Evolutionary conservation across 2,329 filamentous ascomycete genomes (phyloP).

Genomic region (Trichoderma atrobrunneum): DNA sequence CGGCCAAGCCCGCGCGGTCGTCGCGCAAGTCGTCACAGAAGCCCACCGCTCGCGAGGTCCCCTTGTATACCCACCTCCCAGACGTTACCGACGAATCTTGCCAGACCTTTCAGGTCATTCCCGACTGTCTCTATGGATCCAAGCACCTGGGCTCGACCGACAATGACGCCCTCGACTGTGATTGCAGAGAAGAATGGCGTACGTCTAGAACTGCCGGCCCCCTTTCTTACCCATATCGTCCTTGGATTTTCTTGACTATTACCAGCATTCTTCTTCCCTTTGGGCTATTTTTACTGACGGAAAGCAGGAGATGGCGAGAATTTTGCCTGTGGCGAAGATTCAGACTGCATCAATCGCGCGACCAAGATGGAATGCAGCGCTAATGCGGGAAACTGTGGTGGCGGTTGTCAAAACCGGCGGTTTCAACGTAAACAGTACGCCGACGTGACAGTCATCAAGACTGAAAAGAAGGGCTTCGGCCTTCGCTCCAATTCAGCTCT

Average conservation of each 20-base stretch:
- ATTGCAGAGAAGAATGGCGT: conserved; percentile 95
- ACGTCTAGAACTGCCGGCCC: conserved; percentile 45
- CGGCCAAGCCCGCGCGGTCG: conserved; percentile 62
- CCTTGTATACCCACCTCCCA: conserved; percentile 70
- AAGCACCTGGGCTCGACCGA: conserved; percentile 90
- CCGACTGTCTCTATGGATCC: conserved; percentile 84
- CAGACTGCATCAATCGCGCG: conserved; percentile 96
- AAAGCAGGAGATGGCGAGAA: conserved; percentile 62
- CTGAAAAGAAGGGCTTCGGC: conserved; percentile 95
- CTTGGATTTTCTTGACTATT: conserved; percentile 3
- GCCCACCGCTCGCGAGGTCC: conserved; percentile 57
- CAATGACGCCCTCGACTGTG: conserved; percentile 86
- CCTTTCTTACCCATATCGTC: background rate
- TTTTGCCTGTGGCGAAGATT: conserved; percentile 88
- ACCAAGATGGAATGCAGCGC: conserved; percentile 94
- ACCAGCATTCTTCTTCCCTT: background rate
- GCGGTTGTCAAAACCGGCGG: conserved; percentile 87
- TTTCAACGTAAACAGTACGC: conserved; percentile 91
- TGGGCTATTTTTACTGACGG: conserved; percentile 11
- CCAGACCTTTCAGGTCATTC: conserved; percentile 74
- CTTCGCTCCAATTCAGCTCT: conserved; percentile 78
- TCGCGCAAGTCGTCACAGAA: conserved; percentile 71
- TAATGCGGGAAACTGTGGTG: conserved; percentile 78
- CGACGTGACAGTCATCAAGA: conserved; percentile 91
- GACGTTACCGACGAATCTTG: conserved; percentile 77